Conservation (phyloP, 495 filamentous ascomycete species). For the Hyaloscypha variabilis region DNA sequence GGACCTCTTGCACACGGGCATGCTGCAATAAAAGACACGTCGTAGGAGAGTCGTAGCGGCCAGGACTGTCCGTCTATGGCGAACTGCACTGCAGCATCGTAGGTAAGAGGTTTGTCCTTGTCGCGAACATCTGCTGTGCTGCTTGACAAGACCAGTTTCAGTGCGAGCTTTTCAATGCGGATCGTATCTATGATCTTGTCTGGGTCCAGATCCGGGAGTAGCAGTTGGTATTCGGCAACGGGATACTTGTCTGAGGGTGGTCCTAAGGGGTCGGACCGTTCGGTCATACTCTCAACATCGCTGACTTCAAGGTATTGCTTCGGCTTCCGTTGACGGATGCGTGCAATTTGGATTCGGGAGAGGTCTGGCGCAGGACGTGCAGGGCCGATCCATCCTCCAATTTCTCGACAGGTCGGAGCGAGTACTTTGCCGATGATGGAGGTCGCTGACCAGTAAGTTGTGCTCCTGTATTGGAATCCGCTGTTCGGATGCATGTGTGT, state of each 20-base stretch:
- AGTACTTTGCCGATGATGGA: slow-evolving; percentile 78
- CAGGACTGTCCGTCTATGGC: slow-evolving; percentile 65
- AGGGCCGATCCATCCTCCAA: slow-evolving; percentile 72
- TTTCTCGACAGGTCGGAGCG: slow-evolving; percentile 69
- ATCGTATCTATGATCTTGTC: slow-evolving; percentile 54
- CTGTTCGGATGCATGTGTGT: slow-evolving; percentile 62
- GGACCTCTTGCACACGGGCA: slow-evolving; percentile 71
- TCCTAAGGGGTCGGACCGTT: slow-evolving; percentile 67
- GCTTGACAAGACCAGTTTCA: slow-evolving; percentile 39
- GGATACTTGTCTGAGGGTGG: slow-evolving; percentile 58
- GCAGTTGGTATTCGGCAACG: slow-evolving; percentile 61
- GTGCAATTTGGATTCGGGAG: slow-evolving; percentile 61
- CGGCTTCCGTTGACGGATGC: slow-evolving; percentile 55
- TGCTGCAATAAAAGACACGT: slow-evolving; percentile 67
- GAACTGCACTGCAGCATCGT: slow-evolving; percentile 67
- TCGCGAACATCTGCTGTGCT: slow-evolving; percentile 24
- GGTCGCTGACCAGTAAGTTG: slow-evolving; percentile 70
- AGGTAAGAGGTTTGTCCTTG: slow-evolving; percentile 44
- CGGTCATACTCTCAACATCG: slow-evolving; percentile 60
- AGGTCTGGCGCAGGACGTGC: slow-evolving; percentile 64
- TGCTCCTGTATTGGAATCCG: slow-evolving; percentile 71
- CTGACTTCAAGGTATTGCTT: slow-evolving; percentile 48
- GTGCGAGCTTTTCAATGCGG: slow-evolving; percentile 63
- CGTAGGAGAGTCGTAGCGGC: slow-evolving; percentile 62
- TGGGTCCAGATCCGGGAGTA: slow-evolving; percentile 51